Evolutionary conservation across 768 basidiomycete genomes (phyloP).

Genomic region (Lentinula boryana): DNA sequence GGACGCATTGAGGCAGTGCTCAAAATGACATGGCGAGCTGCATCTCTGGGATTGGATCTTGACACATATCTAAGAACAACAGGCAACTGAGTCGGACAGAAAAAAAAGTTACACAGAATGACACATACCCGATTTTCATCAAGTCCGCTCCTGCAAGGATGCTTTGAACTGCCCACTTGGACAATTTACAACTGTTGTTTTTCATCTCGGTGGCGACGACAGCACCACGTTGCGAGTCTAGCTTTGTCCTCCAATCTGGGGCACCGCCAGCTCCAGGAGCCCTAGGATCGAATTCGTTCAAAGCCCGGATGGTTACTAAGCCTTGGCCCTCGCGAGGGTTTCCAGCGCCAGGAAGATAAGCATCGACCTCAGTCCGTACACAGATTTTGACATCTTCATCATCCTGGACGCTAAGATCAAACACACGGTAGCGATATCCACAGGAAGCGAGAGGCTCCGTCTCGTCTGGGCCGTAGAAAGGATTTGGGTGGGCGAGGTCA

Average conservation of each 20-base stretch:
- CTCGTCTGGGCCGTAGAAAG: conserved; percentile 92
- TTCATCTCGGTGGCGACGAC: conserved; percentile 99
- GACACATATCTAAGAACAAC: conserved; percentile 75
- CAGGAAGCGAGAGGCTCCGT: conserved; percentile 94
- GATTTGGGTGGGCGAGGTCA: conserved; percentile 84
- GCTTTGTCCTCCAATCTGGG: conserved; percentile 97
- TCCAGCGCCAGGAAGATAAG: conserved; percentile 61
- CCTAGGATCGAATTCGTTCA: conserved; percentile 95
- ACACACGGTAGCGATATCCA: conserved; percentile 93
- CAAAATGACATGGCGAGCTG: conserved; percentile 91
- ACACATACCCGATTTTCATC: conserved; percentile 91
- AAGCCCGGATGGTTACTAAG: conserved; percentile 84
- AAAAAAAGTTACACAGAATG: neutral
- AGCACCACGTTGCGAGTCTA: conserved; percentile 94
- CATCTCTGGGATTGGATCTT: conserved; percentile 88
- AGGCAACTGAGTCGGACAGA: neutral
- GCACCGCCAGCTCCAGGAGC: conserved; percentile 89
- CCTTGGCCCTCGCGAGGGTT: conserved; percentile 66
- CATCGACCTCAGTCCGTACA: conserved; percentile 95
- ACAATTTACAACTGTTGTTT: conserved; percentile 97
- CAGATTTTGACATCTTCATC: conserved; percentile 90
- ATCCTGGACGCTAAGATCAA: conserved; percentile 85
- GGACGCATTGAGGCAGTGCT: conserved; percentile 95
- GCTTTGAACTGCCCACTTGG: conserved; percentile 96
- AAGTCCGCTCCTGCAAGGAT: conserved; percentile 91